Percentiles rank a stretch among this genome's conserved stretches.
These are phyloP conservation scores for Amylocystis lapponica DNA, from an alignment of 768 basidiomycete species.

Conservation along the genomic window DNA sequence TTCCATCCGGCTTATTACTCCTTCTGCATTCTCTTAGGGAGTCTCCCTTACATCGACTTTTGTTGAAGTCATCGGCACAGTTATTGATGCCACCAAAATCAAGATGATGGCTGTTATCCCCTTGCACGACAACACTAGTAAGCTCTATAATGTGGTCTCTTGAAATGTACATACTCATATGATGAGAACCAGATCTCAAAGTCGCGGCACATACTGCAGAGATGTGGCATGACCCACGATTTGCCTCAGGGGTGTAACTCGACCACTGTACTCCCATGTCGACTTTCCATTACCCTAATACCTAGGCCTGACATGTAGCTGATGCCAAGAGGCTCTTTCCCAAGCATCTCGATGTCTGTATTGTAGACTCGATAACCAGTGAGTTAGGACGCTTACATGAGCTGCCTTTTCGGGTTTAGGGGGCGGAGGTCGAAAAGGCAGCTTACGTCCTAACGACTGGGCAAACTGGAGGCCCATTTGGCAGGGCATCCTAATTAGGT, in stretches of 20 bases:
- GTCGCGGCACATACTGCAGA: conserved; percentile 14
- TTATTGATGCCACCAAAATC: conserved; percentile 11
- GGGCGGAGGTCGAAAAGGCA: no score
- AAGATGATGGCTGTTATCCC: conserved; percentile 16
- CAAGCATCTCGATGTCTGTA: neutral
- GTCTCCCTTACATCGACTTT: conserved; percentile 2
- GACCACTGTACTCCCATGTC: no score
- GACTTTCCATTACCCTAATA: no score
- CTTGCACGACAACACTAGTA: conserved; percentile 14
- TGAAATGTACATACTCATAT: no score
- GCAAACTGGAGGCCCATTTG: neutral
- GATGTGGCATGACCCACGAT: conserved; percentile 17
- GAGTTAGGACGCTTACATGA: no score
- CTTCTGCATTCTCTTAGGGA: no score
- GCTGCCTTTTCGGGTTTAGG: no score
- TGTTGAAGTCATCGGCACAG: conserved; percentile 18
- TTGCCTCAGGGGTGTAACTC: no score
- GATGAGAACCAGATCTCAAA: conserved; percentile 9
- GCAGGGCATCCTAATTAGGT: neutral
- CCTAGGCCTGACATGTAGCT: no score
- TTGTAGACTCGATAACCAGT: no score
- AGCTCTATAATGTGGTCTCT: neutral
- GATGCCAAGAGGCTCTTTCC: neutral
- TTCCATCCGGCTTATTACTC: neutral
- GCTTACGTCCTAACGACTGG: neutral